Conservation (phyloP, 2,329 filamentous ascomycete species). For the Nannizziopsis arthrosporioides region DNA sequence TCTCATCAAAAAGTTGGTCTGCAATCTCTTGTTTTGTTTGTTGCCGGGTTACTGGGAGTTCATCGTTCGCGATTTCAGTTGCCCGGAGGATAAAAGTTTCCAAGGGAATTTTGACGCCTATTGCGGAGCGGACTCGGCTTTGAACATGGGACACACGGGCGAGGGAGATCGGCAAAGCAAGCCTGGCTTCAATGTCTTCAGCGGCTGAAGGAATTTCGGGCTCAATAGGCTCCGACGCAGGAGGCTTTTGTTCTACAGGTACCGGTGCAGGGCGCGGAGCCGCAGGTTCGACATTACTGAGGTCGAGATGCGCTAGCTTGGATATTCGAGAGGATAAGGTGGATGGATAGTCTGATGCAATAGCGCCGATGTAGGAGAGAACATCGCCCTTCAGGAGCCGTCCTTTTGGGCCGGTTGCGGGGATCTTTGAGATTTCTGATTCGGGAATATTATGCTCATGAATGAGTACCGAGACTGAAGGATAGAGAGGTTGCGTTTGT, state of each 20-base stretch:
- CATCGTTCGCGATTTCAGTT: constrained; percentile 74
- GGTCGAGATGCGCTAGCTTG: constrained; percentile 71
- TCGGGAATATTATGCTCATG: constrained; percentile 66
- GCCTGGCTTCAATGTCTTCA: constrained; percentile 30
- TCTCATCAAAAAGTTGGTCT: constrained; percentile 78
- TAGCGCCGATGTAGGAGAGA: constrained; percentile 72
- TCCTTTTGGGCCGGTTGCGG: constrained; percentile 74
- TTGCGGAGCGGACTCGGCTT: constrained; percentile 61
- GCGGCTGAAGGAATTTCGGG: constrained; percentile 16
- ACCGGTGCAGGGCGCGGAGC: constrained; percentile 23
- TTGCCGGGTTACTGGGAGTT: constrained; percentile 57
- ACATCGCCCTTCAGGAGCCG: constrained; percentile 92
- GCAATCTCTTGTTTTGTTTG: constrained; percentile 42
- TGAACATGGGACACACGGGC: constrained; percentile 68
- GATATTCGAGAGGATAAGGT: constrained; percentile 59
- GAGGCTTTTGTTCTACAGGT: constrained; percentile 20
- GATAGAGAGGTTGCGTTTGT: constrained; percentile 43
- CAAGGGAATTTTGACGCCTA: constrained; percentile 71
- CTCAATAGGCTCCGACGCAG: constrained; percentile 15
- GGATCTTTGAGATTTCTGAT: constrained; percentile 67
- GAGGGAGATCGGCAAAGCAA: constrained; percentile 68
- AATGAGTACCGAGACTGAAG: constrained; percentile 73
- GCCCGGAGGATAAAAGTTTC: constrained; percentile 80
- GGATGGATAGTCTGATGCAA: constrained; percentile 59
- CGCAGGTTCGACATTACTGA: constrained; percentile 87